Evolutionary conservation across 805 yeast genomes (phyloP).

Genomic region (Cephaloascus fragrans): DNA sequence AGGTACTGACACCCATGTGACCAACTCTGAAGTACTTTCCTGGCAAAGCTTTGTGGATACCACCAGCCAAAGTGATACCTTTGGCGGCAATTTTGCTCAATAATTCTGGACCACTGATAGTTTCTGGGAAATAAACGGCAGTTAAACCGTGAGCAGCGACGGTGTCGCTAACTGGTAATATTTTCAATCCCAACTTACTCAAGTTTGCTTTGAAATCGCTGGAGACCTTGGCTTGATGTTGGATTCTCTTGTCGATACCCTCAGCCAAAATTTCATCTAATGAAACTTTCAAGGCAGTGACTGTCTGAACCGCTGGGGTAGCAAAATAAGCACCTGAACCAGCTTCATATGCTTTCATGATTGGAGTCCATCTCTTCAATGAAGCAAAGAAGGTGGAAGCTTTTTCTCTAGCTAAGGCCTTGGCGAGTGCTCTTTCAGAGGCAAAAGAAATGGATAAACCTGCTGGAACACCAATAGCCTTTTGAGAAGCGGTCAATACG

Average conservation of each 20-base stretch:
- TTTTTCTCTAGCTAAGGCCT: constrained; percentile 39
- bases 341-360: constrained; percentile 77
- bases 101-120: constrained; percentile 58
- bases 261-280: constrained; percentile 58
- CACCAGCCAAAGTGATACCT: constrained; percentile 80
- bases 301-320: constrained; percentile 89
- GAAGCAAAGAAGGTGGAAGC: constrained; percentile 57
- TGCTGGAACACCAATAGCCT: constrained; percentile 91
- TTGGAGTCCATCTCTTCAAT: constrained; percentile 78
- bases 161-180: constrained; percentile 46
- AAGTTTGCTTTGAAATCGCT: constrained; percentile 53
- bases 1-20: constrained; percentile 85
- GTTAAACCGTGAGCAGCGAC: constrained; percentile 84
- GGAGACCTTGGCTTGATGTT: constrained; percentile 53
- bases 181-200: constrained; percentile 51
- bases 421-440: constrained; percentile 62
- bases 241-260: constrained; percentile 43
- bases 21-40: constrained; percentile 88
- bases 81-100: constrained; percentile 46
- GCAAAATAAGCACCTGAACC: constrained; percentile 82
- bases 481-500: constrained; percentile 87
- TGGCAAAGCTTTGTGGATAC: constrained; percentile 73
- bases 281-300: constrained; percentile 73
- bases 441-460: constrained; percentile 77
- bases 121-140: constrained; percentile 76